phyloP scores from a whole-genome alignment of 1,284 basidiomycete species.

The Fomitopsis betulina region DNA sequence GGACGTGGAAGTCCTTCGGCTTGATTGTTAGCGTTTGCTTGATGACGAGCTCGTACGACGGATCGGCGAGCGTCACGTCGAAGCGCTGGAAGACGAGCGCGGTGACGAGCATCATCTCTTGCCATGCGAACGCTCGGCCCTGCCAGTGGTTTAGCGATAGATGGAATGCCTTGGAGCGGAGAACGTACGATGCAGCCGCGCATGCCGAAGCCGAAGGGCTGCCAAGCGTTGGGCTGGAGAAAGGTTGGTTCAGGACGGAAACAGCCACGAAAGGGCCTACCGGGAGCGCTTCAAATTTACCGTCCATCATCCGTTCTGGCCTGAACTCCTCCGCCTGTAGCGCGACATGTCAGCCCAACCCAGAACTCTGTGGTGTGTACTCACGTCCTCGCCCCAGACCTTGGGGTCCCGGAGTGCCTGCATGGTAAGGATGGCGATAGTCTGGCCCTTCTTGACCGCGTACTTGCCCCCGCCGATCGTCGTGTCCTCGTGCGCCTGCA shows the following conservation, averaged over 20 bases:
- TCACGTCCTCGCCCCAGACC: constrained; percentile 47
- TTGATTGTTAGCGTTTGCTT: constrained; percentile 46
- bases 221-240: constrained; percentile 39
- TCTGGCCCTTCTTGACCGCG: constrained; percentile 30
- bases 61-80: constrained; percentile 39
- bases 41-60: constrained; percentile 38
- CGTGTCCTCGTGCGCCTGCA: constrained; percentile 33
- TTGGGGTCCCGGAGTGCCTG: constrained; percentile 38
- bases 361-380: constrained; percentile 28
- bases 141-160: constrained; percentile 1
- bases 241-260: not conserved
- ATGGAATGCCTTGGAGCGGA: no score
- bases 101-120: constrained; percentile 41
- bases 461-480: constrained; percentile 39
- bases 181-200: constrained; percentile 37
- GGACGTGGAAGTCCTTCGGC: constrained; percentile 39
- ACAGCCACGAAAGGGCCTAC: constrained; percentile 18
- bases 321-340: constrained; percentile 25
- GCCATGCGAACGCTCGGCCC: constrained; percentile 44
- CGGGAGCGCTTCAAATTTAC: constrained; percentile 39
- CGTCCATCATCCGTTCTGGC: constrained; percentile 47
- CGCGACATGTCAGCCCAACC: constrained; percentile 11
- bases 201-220: constrained; percentile 40
- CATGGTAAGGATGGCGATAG: constrained; percentile 29
- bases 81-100: constrained; percentile 40